A percentile compares a stretch with the other conserved stretches of the same genome.
Conservation (phyloP, 1,284 basidiomycete genomes). For the Irpex sp. region DNA sequence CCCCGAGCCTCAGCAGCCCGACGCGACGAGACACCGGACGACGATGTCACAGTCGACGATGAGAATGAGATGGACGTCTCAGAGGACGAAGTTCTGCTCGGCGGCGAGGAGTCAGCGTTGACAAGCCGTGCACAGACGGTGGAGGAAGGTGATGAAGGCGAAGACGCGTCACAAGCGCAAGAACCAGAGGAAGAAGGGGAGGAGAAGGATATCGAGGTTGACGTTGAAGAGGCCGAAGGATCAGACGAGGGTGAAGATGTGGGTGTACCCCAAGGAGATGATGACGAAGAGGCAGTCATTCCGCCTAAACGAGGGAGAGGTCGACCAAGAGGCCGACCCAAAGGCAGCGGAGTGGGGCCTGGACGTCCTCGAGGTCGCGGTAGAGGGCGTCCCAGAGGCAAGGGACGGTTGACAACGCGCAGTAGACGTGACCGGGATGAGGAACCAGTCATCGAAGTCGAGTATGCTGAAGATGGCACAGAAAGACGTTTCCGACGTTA, state of each 20-base stretch:
- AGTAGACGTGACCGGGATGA: constrained; percentile 42
- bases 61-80: constrained; percentile 5
- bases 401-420: constrained; percentile 26
- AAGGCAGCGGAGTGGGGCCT: constrained; percentile 19
- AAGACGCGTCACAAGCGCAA: background rate
- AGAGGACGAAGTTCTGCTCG: background rate
- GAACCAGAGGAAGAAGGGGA: background rate
- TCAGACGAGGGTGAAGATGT: constrained; percentile 13
- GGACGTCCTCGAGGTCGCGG: constrained; percentile 42
- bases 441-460: constrained; percentile 30
- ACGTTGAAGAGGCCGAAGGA: constrained; percentile 13
- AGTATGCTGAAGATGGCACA: constrained; percentile 34
- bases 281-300: constrained; percentile 14
- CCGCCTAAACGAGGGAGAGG: constrained; percentile 23
- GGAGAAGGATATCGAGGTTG: constrained; percentile 4
- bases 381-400: constrained; percentile 38
- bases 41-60: constrained; percentile 1
- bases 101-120: constrained; percentile 8
- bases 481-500: constrained; percentile 52
- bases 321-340: constrained; percentile 19
- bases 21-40: constrained; percentile 7
- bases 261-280: constrained; percentile 9
- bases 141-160: constrained; percentile 16
- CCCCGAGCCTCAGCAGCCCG: constrained; percentile 13
- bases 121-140: constrained; percentile 5